Evolutionary conservation across 345 rosid species (phyloP).

Genomic region (Clarkia xantiana): DNA sequence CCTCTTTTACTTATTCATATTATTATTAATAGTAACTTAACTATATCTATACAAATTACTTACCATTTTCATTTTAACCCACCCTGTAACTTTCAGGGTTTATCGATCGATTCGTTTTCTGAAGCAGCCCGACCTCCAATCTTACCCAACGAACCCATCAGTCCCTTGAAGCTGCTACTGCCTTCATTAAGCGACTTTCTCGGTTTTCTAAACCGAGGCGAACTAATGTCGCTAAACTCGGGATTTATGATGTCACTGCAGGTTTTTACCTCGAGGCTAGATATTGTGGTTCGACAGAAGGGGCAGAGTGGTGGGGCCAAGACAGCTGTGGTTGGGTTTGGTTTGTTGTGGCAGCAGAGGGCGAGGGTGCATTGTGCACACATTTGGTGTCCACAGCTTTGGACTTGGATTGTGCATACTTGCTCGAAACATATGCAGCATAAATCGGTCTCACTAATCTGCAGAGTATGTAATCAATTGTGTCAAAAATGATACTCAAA

Average conservation of each 20-base stretch:
- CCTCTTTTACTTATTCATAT: no score
- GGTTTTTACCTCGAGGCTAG: conserved; percentile 32
- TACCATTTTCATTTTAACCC: background rate
- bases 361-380: conserved; percentile 95
- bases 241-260: conserved; percentile 27
- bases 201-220: conserved; percentile 46
- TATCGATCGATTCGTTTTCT: conserved; percentile 45
- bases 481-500: no score
- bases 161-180: conserved; percentile 89
- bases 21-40: no score
- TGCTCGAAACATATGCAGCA: conserved; percentile 99
- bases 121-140: conserved; percentile 59
- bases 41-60: no score
- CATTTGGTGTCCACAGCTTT: conserved; percentile 93
- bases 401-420: conserved; percentile 79
- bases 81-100: conserved; percentile 18
- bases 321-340: conserved; percentile 70
- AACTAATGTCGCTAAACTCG: conserved; percentile 33
- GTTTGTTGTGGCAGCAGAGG: conserved; percentile 94
- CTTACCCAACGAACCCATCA: conserved; percentile 54
- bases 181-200: conserved; percentile 67
- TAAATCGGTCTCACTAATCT: conserved; percentile 67
- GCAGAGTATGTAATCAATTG: conserved; percentile 5
- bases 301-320: conserved; percentile 80
- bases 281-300: conserved; percentile 79